Evolutionary conservation across 2,329 filamentous ascomycete genomes (phyloP).

Genomic region (Neurospora sp.): DNA sequence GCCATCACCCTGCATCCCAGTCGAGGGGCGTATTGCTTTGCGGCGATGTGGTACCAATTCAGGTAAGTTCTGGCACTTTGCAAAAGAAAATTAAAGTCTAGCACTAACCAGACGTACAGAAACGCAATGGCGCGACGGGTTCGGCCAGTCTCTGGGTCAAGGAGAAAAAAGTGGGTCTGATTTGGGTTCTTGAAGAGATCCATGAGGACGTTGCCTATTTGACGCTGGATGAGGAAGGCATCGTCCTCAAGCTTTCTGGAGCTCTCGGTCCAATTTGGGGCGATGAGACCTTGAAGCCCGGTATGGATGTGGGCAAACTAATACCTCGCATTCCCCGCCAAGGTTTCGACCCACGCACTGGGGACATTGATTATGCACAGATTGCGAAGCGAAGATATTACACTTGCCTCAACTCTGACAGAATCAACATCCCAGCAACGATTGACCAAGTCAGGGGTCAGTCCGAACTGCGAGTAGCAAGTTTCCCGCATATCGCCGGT

Average conservation of each 20-base stretch:
- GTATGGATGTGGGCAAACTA: conserved; percentile 66
- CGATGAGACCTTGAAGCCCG: conserved; percentile 52
- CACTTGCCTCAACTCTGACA: conserved; percentile 69
- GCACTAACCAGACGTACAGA: conserved; percentile 40
- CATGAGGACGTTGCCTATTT: conserved; percentile 83
- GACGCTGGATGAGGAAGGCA: conserved; percentile 66
- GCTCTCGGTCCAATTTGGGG: conserved; percentile 83
- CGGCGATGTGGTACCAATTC: conserved; percentile 95
- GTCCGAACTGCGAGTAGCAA: conserved; percentile 73
- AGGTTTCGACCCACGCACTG: conserved; percentile 57
- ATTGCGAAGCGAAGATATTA: conserved; percentile 68
- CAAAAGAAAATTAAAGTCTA: not conserved
- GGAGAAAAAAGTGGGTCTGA: conserved; percentile 85
- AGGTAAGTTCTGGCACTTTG: conserved; percentile 6
- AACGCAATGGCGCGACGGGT: conserved; percentile 83
- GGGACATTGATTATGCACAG: conserved; percentile 69
- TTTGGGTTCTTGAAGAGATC: conserved; percentile 98
- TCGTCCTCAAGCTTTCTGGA: conserved; percentile 61
- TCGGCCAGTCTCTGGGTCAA: conserved; percentile 98
- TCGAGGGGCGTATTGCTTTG: conserved; percentile 72
- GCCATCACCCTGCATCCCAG: conserved; percentile 61
- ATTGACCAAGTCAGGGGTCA: conserved; percentile 63
- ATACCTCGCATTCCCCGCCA: conserved; percentile 76
- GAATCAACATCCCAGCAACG: conserved; percentile 74
- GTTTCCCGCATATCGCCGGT: conserved; percentile 93